These are phyloP conservation scores for Talaromyces stipitatus DNA, from an alignment of 495 filamentous ascomycete species.

Conservation along the genomic window DNA sequence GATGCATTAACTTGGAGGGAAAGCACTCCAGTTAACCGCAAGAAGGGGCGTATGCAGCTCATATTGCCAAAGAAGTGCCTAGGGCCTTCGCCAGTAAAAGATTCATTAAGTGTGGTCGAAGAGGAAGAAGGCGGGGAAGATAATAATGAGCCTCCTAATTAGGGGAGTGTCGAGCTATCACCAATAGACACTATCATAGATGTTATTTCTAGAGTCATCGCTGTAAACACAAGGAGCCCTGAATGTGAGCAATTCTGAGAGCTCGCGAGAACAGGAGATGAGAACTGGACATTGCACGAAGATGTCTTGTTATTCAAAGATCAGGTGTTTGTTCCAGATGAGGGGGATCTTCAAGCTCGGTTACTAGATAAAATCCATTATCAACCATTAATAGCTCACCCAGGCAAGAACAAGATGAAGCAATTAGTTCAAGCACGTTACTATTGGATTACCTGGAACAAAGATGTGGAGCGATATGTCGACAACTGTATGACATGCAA, in stretches of 20 bases:
- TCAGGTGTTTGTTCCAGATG: background rate
- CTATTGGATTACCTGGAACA: background rate
- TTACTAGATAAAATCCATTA: too few species aligned
- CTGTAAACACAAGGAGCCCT: background rate
- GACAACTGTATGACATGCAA: background rate
- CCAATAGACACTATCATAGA: too few species aligned
- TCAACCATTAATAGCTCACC: slow-evolving; percentile 1
- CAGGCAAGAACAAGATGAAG: background rate
- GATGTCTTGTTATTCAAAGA: background rate
- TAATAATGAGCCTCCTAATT: too few species aligned
- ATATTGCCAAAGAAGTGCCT: background rate
- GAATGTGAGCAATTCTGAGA: background rate
- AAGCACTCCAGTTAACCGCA: too few species aligned
- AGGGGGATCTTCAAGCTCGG: slow-evolving; percentile 1
- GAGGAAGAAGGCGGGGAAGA: too few species aligned
- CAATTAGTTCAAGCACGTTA: background rate
- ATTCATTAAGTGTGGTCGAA: too few species aligned
- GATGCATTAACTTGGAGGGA: slow-evolving; percentile 12
- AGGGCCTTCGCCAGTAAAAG: background rate
- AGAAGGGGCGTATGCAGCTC: too few species aligned
- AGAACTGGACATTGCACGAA: background rate
- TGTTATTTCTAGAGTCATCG: background rate
- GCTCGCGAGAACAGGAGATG: background rate
- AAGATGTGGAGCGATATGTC: background rate
- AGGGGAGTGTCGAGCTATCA: background rate